Evolutionary conservation across 371 early-diverging fungal genomes (phyloP), one percentile per base, ranked within the genome.

Genomic region (Mortierella sp.): DNA sequence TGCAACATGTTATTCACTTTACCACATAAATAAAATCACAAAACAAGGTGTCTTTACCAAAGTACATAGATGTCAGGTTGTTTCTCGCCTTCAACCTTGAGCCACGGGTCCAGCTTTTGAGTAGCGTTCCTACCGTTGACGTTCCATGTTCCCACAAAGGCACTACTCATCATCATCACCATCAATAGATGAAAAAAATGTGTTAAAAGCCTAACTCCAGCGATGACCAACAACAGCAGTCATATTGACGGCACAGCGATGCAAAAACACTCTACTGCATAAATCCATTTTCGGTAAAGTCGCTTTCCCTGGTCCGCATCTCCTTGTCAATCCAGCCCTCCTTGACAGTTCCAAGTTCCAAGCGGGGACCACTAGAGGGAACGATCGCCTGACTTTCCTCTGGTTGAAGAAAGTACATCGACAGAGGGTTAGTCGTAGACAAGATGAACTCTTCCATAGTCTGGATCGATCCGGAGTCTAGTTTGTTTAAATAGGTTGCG

Each of bases 101-200:
- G 83, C 98, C 98, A 98, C 11, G 91, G 82, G 2, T 87, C 79
- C 24, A 97, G 58, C 1, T 92, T 81, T 50, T 92, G 89, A 4
- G 92, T 88, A 1, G 96, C 93, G 16, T 89, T 80, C 34, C 91
- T 91, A 14, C 97, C 97, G 87, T 97, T 97, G 24, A 98, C 97
- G 80, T 98, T 98, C 96, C 97, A 98, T 0, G 98, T 96, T 0
- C 97, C 98, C 1, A 94, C 92, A 88, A 97, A 96, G 3, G 95
- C 88, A 58, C 95, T 94, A 79, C 0, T 0, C 7, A 63, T 42
- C 57, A 77, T 48, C 47, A 28, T 72, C 26, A 75, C 26, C 38
- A 38, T 38, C 42, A 38, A 38, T 38, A 38, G 42, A 5, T 38
- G 42, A 48, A 28, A 44, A 48, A 52, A 47, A 38, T 13, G 44